Conservation (phyloP, 2,329 filamentous ascomycete species). For the Claviceps humidiphila region DNA sequence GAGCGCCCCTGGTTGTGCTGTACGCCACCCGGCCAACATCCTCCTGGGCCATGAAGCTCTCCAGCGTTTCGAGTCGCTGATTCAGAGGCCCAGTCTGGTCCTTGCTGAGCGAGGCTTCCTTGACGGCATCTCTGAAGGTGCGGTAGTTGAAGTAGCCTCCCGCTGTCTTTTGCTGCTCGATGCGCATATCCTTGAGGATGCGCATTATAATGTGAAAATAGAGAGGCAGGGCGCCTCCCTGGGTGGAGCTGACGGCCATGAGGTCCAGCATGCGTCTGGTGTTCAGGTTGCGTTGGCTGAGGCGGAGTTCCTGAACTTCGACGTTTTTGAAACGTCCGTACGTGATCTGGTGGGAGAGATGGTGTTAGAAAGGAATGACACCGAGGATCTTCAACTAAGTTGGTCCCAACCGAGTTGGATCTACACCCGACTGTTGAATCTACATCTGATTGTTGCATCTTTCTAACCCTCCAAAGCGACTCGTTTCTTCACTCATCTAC, state of each 20-base stretch:
- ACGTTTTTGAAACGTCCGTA: conserved; percentile 24
- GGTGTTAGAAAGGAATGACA: no score
- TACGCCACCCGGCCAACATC: conserved; percentile 6
- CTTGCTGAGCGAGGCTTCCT: conserved; percentile 24
- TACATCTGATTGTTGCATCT: no score
- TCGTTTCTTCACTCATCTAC: no score
- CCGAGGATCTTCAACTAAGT: no score
- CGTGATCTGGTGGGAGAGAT: not conserved
- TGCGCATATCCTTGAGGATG: conserved; percentile 43
- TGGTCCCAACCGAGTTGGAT: no score
- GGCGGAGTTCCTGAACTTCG: conserved; percentile 33
- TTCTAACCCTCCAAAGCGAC: no score
- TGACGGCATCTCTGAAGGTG: conserved; percentile 26
- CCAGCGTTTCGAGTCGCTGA: conserved; percentile 29
- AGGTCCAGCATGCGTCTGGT: conserved; percentile 45
- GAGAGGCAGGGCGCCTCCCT: conserved; percentile 32
- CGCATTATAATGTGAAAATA: conserved; percentile 44
- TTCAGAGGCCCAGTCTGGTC: conserved; percentile 40
- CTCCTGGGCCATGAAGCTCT: conserved; percentile 36
- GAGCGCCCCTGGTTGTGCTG: not conserved
- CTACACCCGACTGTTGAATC: no score
- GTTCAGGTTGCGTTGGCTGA: conserved; percentile 40
- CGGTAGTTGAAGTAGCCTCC: conserved; percentile 33
- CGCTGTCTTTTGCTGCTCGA: conserved; percentile 24
- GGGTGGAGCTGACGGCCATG: conserved; percentile 36